These are phyloP conservation scores for Penicillium parvum DNA, from an alignment of 495 filamentous ascomycete genomes.

Conservation along the genomic window DNA sequence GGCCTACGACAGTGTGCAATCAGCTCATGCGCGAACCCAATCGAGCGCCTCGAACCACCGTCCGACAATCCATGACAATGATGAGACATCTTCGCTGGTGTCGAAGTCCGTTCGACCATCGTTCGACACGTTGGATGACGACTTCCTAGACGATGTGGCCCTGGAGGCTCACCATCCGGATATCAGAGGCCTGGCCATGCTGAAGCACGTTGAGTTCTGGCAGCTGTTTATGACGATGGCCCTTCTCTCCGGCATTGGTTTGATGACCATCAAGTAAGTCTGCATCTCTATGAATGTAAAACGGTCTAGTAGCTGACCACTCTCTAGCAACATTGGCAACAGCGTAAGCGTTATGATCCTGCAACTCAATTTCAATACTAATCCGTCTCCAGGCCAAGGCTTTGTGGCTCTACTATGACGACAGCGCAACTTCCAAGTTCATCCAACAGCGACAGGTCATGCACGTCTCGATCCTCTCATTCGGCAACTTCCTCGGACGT, in stretches of 20 bases:
- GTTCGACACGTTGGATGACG: constrained; percentile 36
- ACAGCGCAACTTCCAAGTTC: constrained; percentile 64
- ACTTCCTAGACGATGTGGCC: constrained; percentile 35
- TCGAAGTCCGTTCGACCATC: constrained; percentile 47
- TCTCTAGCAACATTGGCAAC: constrained; percentile 76
- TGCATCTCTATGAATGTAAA: not conserved
- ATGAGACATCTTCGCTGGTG: constrained; percentile 84
- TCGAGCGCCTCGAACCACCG: constrained; percentile 37
- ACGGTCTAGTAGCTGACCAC: constrained; percentile 31
- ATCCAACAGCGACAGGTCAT: constrained; percentile 80
- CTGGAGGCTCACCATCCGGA: constrained; percentile 68
- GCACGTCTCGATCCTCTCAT: constrained; percentile 89
- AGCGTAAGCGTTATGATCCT: constrained; percentile 39
- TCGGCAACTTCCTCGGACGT: constrained; percentile 78
- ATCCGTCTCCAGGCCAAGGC: constrained; percentile 40
- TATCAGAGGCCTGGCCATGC: constrained; percentile 79
- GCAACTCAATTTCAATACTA: not conserved
- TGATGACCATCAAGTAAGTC: constrained; percentile 98
- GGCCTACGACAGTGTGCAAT: constrained; percentile 26
- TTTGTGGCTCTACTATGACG: constrained; percentile 80
- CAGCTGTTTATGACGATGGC: constrained; percentile 81
- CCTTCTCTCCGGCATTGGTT: constrained; percentile 81
- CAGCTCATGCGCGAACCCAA: constrained; percentile 31
- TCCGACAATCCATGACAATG: constrained; percentile 34
- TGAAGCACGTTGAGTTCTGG: constrained; percentile 82